phyloP scores from a whole-genome alignment of 1,284 basidiomycete genomes.

The Rhodotorula sp. region DNA sequence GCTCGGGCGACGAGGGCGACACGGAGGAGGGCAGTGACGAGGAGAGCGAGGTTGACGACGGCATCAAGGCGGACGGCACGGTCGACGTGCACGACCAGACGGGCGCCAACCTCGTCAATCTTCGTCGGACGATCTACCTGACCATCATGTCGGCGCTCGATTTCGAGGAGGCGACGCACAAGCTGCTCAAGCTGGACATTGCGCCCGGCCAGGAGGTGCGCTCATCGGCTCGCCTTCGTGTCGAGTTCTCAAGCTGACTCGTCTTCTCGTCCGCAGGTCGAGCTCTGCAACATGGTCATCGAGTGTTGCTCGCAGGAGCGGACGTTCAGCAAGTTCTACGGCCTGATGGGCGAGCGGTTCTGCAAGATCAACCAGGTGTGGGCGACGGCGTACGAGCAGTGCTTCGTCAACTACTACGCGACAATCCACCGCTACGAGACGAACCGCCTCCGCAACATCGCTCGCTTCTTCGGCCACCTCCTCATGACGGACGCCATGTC shows the following conservation, averaged over 20 bases:
- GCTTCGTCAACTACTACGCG: conserved; percentile 86
- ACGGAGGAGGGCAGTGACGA: conserved; percentile 63
- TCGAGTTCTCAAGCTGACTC: not conserved
- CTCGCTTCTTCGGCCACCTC: conserved; percentile 91
- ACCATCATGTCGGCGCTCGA: conserved; percentile 88
- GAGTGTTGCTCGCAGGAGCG: conserved; percentile 99
- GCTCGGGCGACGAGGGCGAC: conserved; percentile 63
- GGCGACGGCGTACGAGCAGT: conserved; percentile 83
- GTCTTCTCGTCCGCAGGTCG: conserved; percentile 62
- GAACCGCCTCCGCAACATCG: conserved; percentile 94
- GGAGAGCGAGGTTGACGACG: conserved; percentile 54
- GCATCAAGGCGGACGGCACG: conserved; percentile 61
- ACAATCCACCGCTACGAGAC: conserved; percentile 99
- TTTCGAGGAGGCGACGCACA: conserved; percentile 98
- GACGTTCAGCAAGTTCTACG: conserved; percentile 94
- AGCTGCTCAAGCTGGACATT: conserved; percentile 88
- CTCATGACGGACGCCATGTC: conserved; percentile 81
- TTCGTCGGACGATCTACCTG: conserved; percentile 90
- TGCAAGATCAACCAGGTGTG: conserved; percentile 92
- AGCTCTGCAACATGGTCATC: conserved; percentile 96
- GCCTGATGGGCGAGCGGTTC: conserved; percentile 91
- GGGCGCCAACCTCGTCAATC: conserved; percentile 91
- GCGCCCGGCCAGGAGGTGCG: conserved; percentile 86
- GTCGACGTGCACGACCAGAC: conserved; percentile 92
- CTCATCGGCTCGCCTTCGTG: no score